Conservation (phyloP, 2,329 filamentous ascomycete genomes). For the Penicillium brevicompactum region DNA sequence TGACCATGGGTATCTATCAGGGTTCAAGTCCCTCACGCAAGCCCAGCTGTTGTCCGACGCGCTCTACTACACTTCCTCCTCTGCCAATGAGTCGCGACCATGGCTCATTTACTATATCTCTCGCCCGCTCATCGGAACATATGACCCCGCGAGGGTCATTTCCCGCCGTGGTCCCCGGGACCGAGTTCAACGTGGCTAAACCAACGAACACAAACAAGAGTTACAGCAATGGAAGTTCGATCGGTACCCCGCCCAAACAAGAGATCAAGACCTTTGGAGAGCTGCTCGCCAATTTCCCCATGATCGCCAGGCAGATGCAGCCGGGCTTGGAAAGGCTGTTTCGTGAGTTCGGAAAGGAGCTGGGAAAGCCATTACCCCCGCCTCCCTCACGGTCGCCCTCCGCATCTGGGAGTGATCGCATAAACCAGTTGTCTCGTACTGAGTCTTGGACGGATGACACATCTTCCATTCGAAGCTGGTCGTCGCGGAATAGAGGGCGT, state of each 20-base stretch:
- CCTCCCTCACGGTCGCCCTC: conserved; percentile 59
- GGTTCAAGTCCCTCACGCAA: conserved; percentile 89
- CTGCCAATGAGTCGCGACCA: conserved; percentile 84
- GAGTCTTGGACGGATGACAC: conserved; percentile 43
- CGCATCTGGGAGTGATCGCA: conserved; percentile 52
- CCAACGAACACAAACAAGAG: conserved; percentile 25
- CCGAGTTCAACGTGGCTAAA: conserved; percentile 35
- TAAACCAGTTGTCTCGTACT: conserved; percentile 24
- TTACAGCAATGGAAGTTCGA: conserved; percentile 32
- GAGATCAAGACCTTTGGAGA: conserved; percentile 90
- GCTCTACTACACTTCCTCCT: conserved; percentile 87
- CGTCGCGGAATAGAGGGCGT: conserved; percentile 36
- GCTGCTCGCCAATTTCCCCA: conserved; percentile 84
- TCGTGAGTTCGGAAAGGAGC: conserved; percentile 80
- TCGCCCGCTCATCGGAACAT: conserved; percentile 78
- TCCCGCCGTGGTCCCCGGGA: conserved; percentile 61
- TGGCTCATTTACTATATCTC: conserved; percentile 98
- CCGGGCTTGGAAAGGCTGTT: conserved; percentile 86
- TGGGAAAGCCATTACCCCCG: conserved; percentile 81
- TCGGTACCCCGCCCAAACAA: conserved; percentile 65
- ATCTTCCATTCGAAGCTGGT: conserved; percentile 37
- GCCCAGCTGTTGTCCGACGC: conserved; percentile 81
- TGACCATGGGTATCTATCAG: conserved; percentile 47
- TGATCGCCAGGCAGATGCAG: conserved; percentile 97
- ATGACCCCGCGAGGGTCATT: conserved; percentile 74